These are phyloP conservation scores for Luzula sylvatica DNA, from an alignment of 176 grass and related monocot genomes.

Conservation along the genomic window DNA sequence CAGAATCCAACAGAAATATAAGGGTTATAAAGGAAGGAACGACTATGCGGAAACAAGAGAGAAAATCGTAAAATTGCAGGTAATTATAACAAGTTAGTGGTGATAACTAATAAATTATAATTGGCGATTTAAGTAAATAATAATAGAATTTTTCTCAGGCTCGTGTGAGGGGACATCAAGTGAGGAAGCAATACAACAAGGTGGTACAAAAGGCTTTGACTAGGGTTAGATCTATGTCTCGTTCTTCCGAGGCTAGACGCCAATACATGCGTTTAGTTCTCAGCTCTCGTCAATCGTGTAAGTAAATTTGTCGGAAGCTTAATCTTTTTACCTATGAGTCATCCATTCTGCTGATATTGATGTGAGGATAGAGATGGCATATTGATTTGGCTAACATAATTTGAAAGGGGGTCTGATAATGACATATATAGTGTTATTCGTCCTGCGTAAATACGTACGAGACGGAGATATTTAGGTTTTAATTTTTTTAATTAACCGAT, in stretches of 20 bases:
- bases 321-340: neutral
- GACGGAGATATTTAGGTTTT: conserved; percentile 1
- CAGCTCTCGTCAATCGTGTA: conserved; percentile 11
- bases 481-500: no score
- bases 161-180: conserved; percentile 70
- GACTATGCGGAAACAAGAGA: conserved; percentile 54
- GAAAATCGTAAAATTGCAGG: conserved; percentile 78
- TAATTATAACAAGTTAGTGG: conserved; percentile 14
- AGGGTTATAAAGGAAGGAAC: conserved; percentile 70
- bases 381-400: neutral
- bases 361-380: neutral
- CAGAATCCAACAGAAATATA: no score
- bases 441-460: conserved; percentile 15
- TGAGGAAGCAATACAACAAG: conserved; percentile 66
- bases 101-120: no score
- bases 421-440: neutral
- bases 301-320: no score
- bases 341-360: neutral
- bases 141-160: conserved; percentile 28
- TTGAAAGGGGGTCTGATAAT: neutral
- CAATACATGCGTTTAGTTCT: conserved; percentile 22
- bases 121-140: no score
- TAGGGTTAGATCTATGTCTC: conserved; percentile 17
- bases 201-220: conserved; percentile 31
- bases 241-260: conserved; percentile 33